Evolutionary conservation across 768 basidiomycete species (phyloP), one percentile per base, ranked within the genome.

Genomic region (Lenzites betulinus): DNA sequence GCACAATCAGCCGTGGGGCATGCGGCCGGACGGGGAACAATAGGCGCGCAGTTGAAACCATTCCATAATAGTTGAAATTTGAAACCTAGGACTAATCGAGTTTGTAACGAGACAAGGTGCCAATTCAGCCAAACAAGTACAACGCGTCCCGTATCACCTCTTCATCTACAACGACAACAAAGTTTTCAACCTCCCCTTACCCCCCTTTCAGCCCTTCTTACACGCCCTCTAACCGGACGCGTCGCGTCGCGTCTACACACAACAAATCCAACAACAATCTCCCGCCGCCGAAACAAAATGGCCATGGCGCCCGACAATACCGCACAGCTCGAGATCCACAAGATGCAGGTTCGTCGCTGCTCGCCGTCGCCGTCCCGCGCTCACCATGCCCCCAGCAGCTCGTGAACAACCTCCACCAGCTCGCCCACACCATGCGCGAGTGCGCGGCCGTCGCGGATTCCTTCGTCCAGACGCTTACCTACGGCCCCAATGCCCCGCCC

Each of bases 361-460:
- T 48, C 47, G 43, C 35, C 16, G 7, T 28, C 35, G 41, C 44
- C 15, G 18, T 22, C 51, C n/a, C 25, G 43, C 25, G 7, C 63
- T 55, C 54, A 50, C 42, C 57, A 23, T 49, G 26, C 15, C 41
- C 52, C 25, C 8, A 56, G 7, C 54, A 90, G 88, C 80, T 89
- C 71, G 78, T 81, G 35, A 70, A 75, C 30, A 80, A 81, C 66
- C 77, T 91, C 64, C 72, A 69, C 62, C 75, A 77, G 23, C 82
- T 89, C 58, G 87, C 89, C 39, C 80, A 82, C 49, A 74, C 82
- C 38, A 80, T 92, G 83, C 83, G 85, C 61, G 79, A 82, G 59
- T 85, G 83, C 53, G 86, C 87, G 4, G 76, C 76, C 50, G 69
- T 85, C 43, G 84, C 85, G 16, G 89, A 91, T 42, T 72, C 79